Percentiles rank a stretch among this genome's conserved stretches.
Evolutionary conservation across 805 yeast species (phyloP).

Genomic region (Saccharomycopsis sp.): DNA sequence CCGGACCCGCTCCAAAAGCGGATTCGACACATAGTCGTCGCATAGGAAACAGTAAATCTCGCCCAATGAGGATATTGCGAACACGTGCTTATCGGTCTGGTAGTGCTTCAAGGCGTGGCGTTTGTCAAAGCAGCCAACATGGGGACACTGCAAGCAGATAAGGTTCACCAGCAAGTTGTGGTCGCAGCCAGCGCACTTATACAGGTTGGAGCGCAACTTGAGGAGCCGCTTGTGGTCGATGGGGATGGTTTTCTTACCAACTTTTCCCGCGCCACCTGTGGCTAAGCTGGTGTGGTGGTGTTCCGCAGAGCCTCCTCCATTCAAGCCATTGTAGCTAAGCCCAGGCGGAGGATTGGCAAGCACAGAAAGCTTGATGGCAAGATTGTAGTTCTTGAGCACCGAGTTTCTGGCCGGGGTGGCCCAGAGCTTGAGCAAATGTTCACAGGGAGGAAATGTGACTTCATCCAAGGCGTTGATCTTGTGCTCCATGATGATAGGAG

Average conservation of each 20-base stretch:
- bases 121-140: constrained; percentile 58
- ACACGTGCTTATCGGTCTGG: constrained; percentile 41
- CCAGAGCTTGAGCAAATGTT: constrained; percentile 42
- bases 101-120: constrained; percentile 44
- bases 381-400: constrained; percentile 43
- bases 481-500: not conserved
- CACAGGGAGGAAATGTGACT: constrained; percentile 39
- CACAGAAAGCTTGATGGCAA: constrained; percentile 42
- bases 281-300: not conserved
- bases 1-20: constrained; percentile 48
- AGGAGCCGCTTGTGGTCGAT: constrained; percentile 28
- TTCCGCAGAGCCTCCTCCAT: constrained; percentile 29
- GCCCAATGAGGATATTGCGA: constrained; percentile 62
- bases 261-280: not conserved
- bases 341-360: constrained; percentile 23
- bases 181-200: constrained; percentile 47
- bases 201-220: constrained; percentile 36
- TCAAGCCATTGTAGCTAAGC: constrained; percentile 27
- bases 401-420: constrained; percentile 43
- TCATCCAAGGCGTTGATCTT: constrained; percentile 18
- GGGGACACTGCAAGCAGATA: constrained; percentile 74
- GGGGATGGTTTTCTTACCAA: not conserved
- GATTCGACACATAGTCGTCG: constrained; percentile 60
- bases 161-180: constrained; percentile 33
- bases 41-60: constrained; percentile 76